A percentile compares a stretch with the other conserved stretches of the same genome.
Evolutionary conservation across 1,284 basidiomycete species (phyloP).

Genomic region (Malassezia psittaci): DNA sequence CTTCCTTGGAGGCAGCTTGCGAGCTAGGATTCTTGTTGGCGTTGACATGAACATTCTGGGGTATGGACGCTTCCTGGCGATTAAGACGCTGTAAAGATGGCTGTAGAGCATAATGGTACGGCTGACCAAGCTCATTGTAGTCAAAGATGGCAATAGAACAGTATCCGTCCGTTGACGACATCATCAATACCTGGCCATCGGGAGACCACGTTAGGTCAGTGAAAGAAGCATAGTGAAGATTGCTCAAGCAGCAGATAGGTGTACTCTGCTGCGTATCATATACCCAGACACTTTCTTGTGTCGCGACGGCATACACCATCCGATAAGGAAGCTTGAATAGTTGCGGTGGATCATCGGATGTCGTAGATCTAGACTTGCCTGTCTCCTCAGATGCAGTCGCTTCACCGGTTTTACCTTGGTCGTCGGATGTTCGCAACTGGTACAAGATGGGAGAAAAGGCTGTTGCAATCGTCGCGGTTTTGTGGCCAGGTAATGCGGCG

Average conservation of each 20-base stretch:
- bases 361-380: constrained; percentile 48
- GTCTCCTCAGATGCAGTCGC: constrained; percentile 46
- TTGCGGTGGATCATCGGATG: constrained; percentile 42
- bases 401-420: constrained; percentile 52
- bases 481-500: constrained; percentile 88
- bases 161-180: constrained; percentile 89
- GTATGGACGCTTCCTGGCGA: constrained; percentile 2
- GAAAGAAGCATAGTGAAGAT: constrained; percentile 93
- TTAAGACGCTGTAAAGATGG: constrained; percentile 21
- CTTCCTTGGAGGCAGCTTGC: no score
- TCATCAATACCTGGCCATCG: constrained; percentile 82
- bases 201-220: constrained; percentile 95
- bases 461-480: constrained; percentile 85
- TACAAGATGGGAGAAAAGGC: constrained; percentile 87
- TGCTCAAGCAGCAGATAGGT: constrained; percentile 83
- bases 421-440: constrained; percentile 56
- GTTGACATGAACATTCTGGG: constrained; percentile 9
- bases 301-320: constrained; percentile 90
- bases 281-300: constrained; percentile 87
- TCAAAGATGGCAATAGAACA: constrained; percentile 75
- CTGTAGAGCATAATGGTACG: constrained; percentile 18
- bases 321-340: constrained; percentile 84
- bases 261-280: constrained; percentile 95
- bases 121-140: constrained; percentile 74
- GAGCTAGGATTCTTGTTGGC: no score